Evolutionary conservation across 2,329 filamentous ascomycete genomes (phyloP).

Genomic region (Magnaporthales sp.): DNA sequence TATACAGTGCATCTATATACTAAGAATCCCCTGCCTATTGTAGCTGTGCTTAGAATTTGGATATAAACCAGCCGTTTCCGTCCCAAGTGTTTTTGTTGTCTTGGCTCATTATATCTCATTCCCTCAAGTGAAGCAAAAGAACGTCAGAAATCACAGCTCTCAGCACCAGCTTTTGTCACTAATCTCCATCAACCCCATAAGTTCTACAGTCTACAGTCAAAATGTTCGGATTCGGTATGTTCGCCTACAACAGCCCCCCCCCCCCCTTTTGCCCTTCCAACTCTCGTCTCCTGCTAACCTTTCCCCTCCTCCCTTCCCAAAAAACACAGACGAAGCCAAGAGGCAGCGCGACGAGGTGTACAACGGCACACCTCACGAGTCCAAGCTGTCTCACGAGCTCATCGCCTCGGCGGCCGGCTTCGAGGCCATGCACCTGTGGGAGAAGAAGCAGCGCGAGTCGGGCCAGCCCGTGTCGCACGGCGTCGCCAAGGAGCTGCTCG

Average conservation of each 20-base stretch:
- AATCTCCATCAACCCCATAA: neutral
- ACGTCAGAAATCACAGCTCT: neutral
- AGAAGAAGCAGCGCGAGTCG: conserved; percentile 63
- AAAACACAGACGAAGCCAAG: conserved; percentile 28
- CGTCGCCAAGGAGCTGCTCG: conserved; percentile 71
- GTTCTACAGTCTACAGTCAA: too few relatives aligned
- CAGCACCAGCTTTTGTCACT: neutral
- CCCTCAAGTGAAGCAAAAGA: neutral
- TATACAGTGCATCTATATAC: neutral
- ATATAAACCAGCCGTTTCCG: neutral
- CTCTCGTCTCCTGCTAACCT: neutral
- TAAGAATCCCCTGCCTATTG: too few relatives aligned
- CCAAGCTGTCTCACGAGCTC: conserved; percentile 62
- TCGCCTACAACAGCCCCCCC: neutral
- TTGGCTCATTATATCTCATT: neutral
- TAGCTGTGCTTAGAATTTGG: neutral
- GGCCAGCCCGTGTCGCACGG: conserved; percentile 63
- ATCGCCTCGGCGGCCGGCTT: conserved; percentile 70
- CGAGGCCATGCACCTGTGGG: conserved; percentile 70
- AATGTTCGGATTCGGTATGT: conserved; percentile 7
- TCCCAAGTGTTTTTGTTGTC: neutral
- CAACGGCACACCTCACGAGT: conserved; percentile 39
- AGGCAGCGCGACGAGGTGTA: conserved; percentile 35
- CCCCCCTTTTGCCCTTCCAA: neutral
- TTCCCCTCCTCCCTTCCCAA: neutral